Percentiles rank a stretch among this genome's conserved stretches.
These are phyloP conservation scores for Sugiyamaella castrensis DNA, from an alignment of 1,139 yeast genomes.

Conservation along the genomic window DNA sequence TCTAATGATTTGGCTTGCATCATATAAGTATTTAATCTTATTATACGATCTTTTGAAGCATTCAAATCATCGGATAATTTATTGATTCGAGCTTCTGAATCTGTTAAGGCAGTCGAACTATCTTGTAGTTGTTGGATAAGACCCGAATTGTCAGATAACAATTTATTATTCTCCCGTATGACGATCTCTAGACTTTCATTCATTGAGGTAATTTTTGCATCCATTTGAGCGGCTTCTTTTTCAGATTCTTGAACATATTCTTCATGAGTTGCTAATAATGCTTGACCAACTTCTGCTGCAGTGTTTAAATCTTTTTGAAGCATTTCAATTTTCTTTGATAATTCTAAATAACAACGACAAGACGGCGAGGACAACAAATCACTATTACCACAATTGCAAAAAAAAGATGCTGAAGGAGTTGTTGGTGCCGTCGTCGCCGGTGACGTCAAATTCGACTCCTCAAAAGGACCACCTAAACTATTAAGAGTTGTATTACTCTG, in stretches of 20 bases:
- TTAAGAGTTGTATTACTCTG: too few species aligned
- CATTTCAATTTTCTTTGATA: conserved; percentile 17
- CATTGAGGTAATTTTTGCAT: conserved; percentile 20
- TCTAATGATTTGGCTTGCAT: conserved; percentile 23
- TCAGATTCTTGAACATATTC: conserved; percentile 19
- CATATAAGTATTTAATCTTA: conserved; percentile 20
- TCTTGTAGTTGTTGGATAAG: conserved; percentile 24
- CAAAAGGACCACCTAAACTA: too few species aligned
- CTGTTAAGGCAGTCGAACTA: conserved; percentile 20
- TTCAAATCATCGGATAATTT: conserved; percentile 19
- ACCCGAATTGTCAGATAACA: conserved; percentile 23
- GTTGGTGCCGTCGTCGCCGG: too few species aligned
- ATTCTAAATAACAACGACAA: conserved; percentile 20
- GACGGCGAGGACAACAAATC: background rate
- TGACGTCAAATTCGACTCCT: too few species aligned
- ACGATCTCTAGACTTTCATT: conserved; percentile 20
- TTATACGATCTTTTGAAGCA: conserved; percentile 20
- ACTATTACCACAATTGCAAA: background rate
- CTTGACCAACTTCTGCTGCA: conserved; percentile 33
- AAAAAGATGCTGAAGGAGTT: background rate
- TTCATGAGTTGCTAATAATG: conserved; percentile 25
- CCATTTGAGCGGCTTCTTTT: conserved; percentile 21
- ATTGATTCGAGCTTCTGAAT: conserved; percentile 20
- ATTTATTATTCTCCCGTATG: conserved; percentile 17
- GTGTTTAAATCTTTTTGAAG: conserved; percentile 27